These are phyloP conservation scores for Bathelium albidoporum DNA, from an alignment of 495 filamentous ascomycete species.

Conservation along the genomic window DNA sequence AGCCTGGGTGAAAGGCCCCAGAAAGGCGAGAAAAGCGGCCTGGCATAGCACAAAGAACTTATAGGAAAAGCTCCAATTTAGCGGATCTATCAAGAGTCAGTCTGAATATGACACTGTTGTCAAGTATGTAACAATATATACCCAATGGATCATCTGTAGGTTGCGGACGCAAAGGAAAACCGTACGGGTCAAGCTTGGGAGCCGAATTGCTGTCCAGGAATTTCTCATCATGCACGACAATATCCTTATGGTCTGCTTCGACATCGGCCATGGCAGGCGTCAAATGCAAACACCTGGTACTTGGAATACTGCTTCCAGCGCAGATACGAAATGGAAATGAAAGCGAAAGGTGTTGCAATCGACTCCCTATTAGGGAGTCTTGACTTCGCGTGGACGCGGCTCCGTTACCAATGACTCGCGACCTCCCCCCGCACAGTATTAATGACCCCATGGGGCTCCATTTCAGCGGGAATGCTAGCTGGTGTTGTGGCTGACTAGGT, in stretches of 20 bases:
- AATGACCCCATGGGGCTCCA: neutral
- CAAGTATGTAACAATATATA: neutral
- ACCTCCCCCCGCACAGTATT: neutral
- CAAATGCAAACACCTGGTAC: neutral
- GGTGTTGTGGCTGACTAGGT: neutral
- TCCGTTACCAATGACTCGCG: neutral
- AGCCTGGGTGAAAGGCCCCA: slow-evolving; percentile 21
- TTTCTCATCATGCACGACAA: neutral
- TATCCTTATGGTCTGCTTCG: neutral
- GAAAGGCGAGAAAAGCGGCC: slow-evolving; percentile 20
- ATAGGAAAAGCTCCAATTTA: slow-evolving; percentile 5
- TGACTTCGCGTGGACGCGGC: no score
- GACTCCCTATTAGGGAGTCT: no score
- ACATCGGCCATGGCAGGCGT: neutral
- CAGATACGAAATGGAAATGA: neutral
- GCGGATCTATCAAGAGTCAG: slow-evolving; percentile 3
- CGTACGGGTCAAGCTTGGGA: slow-evolving; percentile 17
- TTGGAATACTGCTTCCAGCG: neutral
- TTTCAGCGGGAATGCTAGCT: neutral
- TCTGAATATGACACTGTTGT: neutral
- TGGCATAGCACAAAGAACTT: slow-evolving; percentile 13
- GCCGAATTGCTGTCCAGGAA: neutral
- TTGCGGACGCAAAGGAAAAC: slow-evolving; percentile 16
- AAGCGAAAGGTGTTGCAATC: neutral
- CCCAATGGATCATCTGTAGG: slow-evolving; percentile 13